Base-by-base conservation (phyloP, 2,329 filamentous ascomycete species). In the Colletotrichum sansevieriae region DNA sequence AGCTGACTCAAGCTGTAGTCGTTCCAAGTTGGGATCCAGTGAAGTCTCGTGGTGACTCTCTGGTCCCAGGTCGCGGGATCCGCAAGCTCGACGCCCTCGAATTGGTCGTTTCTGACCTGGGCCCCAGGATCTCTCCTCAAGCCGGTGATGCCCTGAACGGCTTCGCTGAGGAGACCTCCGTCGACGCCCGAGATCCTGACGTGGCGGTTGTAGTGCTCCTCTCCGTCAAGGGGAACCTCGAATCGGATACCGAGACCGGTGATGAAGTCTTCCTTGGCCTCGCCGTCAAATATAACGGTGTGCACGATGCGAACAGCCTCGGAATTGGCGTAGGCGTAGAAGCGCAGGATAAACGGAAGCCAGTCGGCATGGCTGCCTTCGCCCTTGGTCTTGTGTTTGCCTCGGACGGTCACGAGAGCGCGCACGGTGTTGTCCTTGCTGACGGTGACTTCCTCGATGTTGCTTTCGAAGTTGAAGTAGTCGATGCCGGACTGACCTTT, bases 121-220 rank as follows among this genome's bases (percentile, higher is more conserved):
- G 73, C 71, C 0, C 86, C 86, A 0, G 88, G 87, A 56, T 88
- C 87, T 61, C 82, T 74, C 1, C 88, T 81, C 4, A 90, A 77
- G 1, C 88, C 88, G 0, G 88, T 89, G 12, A 91, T 81, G 1
- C 88, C 87, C 72, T 88, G 83, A 0, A 90, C 85, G 0, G 86
- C 85, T 73, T 91, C 88, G 20, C 80, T 83, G 0, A 91, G 77
- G 7, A 90, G 74, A 0, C 87, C 87, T 0, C 85, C 85, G 3
- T 86, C 81, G 0, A 83, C 82, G 12, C 87, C 87, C 0, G 86
- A 83, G 20, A 90, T 79, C 9, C 87, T 79, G 6, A 90, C 75
- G 64, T 90, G 88, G 2, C 88, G 86, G 74, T 91, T 83, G 73
- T 89, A 88, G 7, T 85, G 73, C 67, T 87, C 80, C 43, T 88